phyloP scores from a whole-genome alignment of 768 basidiomycete species.

The Pulveroboletus sp. region DNA sequence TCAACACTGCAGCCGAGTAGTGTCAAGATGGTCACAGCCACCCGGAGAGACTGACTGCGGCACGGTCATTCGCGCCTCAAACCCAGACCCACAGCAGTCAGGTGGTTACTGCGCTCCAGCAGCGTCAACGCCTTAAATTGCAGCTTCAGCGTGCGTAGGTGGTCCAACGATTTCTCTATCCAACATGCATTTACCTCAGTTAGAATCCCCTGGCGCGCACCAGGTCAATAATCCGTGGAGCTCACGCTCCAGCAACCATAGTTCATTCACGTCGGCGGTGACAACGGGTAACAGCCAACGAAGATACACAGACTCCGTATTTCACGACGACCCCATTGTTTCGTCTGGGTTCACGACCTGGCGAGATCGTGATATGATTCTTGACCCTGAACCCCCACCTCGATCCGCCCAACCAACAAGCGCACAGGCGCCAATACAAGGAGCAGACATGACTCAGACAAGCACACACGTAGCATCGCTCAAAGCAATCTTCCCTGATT shows the following conservation, averaged over 20 bases:
- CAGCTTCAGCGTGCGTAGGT: not conserved
- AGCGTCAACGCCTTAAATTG: not conserved
- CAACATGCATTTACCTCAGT: conserved; percentile 5
- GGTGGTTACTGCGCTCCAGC: conserved; percentile 4
- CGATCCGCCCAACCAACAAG: not conserved
- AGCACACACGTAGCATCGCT: conserved; percentile 52
- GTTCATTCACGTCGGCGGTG: not conserved
- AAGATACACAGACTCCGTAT: not conserved
- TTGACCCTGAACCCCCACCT: conserved; percentile 15
- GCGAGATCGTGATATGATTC: conserved; percentile 15
- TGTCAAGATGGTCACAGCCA: conserved; percentile 3
- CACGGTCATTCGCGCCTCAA: not conserved
- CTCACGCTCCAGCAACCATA: not conserved
- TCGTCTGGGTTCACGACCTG: not conserved
- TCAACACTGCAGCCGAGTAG: not conserved
- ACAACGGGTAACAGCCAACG: not conserved
- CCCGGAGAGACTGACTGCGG: not conserved
- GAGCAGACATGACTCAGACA: not conserved
- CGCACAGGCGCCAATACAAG: not conserved
- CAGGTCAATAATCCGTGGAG: conserved; percentile 10
- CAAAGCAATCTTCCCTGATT: conserved; percentile 73
- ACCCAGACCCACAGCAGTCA: not conserved
- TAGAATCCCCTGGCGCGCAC: not conserved
- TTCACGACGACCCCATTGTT: not conserved
- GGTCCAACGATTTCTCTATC: not conserved